Evolutionary conservation across 345 rosid species (phyloP).

Genomic region (Microcos paniculata): DNA sequence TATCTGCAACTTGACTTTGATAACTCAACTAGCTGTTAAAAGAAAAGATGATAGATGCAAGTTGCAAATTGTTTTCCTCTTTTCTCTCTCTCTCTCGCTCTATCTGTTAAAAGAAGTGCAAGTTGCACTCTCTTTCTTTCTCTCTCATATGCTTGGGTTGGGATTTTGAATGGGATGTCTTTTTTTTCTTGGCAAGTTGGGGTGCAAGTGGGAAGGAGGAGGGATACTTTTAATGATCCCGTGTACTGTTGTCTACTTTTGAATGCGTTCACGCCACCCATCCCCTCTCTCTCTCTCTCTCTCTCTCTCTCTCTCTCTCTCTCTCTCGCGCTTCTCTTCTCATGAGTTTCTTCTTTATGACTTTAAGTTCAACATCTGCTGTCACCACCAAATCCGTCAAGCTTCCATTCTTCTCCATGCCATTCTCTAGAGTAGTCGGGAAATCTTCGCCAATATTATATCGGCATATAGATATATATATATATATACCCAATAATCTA

Average conservation of each 20-base stretch:
- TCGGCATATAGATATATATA: too few species aligned
- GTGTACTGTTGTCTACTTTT: constrained; percentile 26
- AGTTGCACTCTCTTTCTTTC: constrained; percentile 33
- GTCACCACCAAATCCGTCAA: neutral
- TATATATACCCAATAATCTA: too few species aligned
- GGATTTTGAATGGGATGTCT: constrained; percentile 20
- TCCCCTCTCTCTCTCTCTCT: neutral
- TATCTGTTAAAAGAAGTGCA: constrained; percentile 26
- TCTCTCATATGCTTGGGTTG: neutral
- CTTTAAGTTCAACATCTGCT: neutral
- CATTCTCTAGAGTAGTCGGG: too few species aligned
- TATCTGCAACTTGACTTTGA: constrained; percentile 22
- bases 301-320: neutral
- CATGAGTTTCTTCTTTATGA: constrained; percentile 8
- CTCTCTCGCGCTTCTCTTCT: neutral
- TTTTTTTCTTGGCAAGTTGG: constrained; percentile 44
- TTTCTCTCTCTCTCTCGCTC: neutral
- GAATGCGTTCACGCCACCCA: constrained; percentile 36
- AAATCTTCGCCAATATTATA: too few species aligned
- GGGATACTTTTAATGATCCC: constrained; percentile 29
- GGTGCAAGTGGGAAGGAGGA: constrained; percentile 40
- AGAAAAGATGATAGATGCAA: constrained; percentile 24
- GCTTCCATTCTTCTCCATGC: neutral
- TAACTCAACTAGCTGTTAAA: constrained; percentile 18
- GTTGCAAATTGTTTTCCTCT: constrained; percentile 13